Percentiles rank a stretch among this genome's conserved stretches.
phyloP scores from a whole-genome alignment of 352 stramenopile genomes.

The Elongisporangium prolatum region DNA sequence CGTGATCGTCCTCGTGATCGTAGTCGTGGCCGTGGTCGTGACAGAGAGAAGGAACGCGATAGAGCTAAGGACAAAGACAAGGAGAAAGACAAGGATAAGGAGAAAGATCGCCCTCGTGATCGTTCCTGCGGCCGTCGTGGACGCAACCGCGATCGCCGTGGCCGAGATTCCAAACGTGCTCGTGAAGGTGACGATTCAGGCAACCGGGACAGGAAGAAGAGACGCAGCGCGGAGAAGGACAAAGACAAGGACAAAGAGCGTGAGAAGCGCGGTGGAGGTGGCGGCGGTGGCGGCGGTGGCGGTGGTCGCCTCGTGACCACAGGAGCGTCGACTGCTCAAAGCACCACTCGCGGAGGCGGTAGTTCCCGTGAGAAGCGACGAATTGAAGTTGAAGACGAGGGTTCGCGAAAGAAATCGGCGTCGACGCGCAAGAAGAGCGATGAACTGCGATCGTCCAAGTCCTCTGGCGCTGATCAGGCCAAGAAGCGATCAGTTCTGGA shows the following conservation, averaged over 20 bases:
- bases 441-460: conserved; percentile 27
- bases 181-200: conserved; percentile 16
- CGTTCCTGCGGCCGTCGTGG: conserved; percentile 16
- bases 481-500: conserved; percentile 86
- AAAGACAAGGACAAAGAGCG: conserved; percentile 12
- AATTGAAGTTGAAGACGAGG: conserved; percentile 48
- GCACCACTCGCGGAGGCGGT: conserved; percentile 12
- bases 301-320: conserved; percentile 49
- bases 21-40: conserved; percentile 8
- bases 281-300: conserved; percentile 11
- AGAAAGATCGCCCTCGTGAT: conserved; percentile 13
- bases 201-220: conserved; percentile 21
- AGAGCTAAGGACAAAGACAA: neutral
- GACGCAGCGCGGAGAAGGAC: conserved; percentile 17
- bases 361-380: conserved; percentile 36
- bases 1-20: conserved; percentile 8
- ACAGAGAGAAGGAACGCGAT: conserved; percentile 12
- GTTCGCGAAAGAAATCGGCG: conserved; percentile 8
- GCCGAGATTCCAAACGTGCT: conserved; percentile 26
- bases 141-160: conserved; percentile 18
- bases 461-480: conserved; percentile 44
- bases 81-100: conserved; percentile 8
- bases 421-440: conserved; percentile 36
- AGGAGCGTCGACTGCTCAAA: conserved; percentile 25
- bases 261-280: conserved; percentile 23